A percentile compares a stretch with the other conserved stretches of the same genome.
These are phyloP conservation scores for Rubus parviflorus DNA, from an alignment of 306 rosid genomes.

Conservation along the genomic window DNA sequence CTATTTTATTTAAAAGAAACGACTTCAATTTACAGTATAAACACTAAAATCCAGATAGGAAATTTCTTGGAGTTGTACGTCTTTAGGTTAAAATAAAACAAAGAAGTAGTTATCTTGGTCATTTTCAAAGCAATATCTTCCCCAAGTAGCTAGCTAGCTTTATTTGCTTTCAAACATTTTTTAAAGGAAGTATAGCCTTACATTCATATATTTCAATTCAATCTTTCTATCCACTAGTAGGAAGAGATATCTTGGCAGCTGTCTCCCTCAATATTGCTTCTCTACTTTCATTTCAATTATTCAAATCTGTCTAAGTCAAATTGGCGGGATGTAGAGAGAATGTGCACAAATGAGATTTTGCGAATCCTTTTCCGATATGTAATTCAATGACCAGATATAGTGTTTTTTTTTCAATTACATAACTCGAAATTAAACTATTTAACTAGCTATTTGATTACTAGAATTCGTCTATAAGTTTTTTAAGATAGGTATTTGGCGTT, in stretches of 20 bases:
- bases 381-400: too few species aligned
- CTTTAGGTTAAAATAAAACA: neutral
- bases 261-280: slow-evolving; percentile 9
- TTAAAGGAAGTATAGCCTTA: slow-evolving; percentile 26
- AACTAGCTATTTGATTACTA: too few species aligned
- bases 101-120: neutral
- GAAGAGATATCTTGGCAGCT: slow-evolving; percentile 5
- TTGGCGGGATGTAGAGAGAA: neutral
- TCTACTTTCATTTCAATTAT: neutral
- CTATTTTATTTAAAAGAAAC: neutral
- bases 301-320: slow-evolving; percentile 9
- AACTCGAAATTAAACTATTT: too few species aligned
- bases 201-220: neutral
- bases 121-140: slow-evolving; percentile 18
- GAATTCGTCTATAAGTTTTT: too few species aligned
- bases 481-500: too few species aligned
- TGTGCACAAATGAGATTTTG: too few species aligned
- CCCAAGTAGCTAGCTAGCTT: neutral
- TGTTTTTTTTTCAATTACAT: too few species aligned
- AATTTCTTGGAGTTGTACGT: neutral
- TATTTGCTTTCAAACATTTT: slow-evolving; percentile 15
- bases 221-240: slow-evolving; percentile 24
- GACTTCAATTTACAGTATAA: too few species aligned
- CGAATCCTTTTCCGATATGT: too few species aligned
- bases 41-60: neutral